Percentiles rank a stretch among this genome's conserved stretches.
Conservation (phyloP, 192 early-diverging fungal species). For the Dimargaris cristalligena region DNA sequence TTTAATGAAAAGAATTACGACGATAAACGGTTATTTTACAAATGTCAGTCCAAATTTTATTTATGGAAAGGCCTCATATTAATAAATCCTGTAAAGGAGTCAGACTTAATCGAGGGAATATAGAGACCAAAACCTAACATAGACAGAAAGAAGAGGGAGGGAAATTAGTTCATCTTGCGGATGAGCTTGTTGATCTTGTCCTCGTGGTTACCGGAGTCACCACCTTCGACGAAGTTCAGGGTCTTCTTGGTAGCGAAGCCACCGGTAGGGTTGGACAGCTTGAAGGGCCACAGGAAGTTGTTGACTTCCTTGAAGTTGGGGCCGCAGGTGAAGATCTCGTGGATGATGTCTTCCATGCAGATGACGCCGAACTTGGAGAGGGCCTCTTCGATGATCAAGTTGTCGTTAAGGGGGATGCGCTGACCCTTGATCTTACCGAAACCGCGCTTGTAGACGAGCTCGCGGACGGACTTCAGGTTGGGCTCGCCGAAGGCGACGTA, state of each 20-base stretch:
- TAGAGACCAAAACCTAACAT: too few species aligned
- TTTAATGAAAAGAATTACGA: too few species aligned
- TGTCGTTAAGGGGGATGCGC: conserved; percentile 91
- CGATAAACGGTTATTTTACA: too few species aligned
- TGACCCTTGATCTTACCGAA: conserved; percentile 98
- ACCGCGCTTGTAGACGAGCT: conserved; percentile 99
- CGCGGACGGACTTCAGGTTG: conserved; percentile 96
- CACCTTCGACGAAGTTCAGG: conserved; percentile 91
- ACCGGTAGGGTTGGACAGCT: conserved; percentile 95
- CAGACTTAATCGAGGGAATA: too few species aligned
- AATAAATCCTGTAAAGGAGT: too few species aligned
- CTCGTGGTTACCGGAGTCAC: conserved; percentile 96
- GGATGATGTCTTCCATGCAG: conserved; percentile 94
- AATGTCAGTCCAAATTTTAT: too few species aligned
- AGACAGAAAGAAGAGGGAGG: conserved; percentile 3
- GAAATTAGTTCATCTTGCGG: conserved; percentile 88
- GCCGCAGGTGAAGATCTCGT: conserved; percentile 97
- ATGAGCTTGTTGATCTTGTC: conserved; percentile 91
- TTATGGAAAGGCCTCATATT: too few species aligned
- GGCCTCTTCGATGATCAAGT: conserved; percentile 80
- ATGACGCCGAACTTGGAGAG: conserved; percentile 92
- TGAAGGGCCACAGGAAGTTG: conserved; percentile 99
- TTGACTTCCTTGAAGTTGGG: conserved; percentile 95
- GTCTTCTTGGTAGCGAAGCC: conserved; percentile 89
- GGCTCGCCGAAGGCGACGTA: conserved; percentile 90